Percentiles rank a stretch among this genome's conserved stretches.
phyloP scores from a whole-genome alignment of 768 basidiomycete genomes.

The Leccinum broughii region DNA sequence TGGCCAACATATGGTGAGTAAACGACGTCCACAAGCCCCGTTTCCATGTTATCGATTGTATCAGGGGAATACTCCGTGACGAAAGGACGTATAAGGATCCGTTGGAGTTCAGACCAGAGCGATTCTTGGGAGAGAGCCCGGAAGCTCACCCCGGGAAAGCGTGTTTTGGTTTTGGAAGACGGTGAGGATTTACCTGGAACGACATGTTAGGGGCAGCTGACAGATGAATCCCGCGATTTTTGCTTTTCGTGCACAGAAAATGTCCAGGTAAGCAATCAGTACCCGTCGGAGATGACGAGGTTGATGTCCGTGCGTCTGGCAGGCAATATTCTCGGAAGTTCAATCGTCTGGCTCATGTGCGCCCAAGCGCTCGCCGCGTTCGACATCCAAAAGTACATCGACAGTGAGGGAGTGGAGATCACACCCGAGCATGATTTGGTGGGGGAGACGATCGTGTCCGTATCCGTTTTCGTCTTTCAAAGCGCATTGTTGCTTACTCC shows the following conservation, averaged over 20 bases:
- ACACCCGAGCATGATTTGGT: slow-evolving; percentile 43
- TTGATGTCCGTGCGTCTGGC: too few species aligned
- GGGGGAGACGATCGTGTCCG: slow-evolving; percentile 13
- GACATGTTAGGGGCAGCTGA: not conserved
- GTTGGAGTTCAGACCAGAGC: slow-evolving; percentile 24
- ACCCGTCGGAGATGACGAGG: not conserved
- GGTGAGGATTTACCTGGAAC: slow-evolving; percentile 2
- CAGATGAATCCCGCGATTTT: too few species aligned
- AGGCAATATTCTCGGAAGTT: not conserved
- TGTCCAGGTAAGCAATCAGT: slow-evolving; percentile 12
- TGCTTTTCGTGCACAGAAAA: not conserved
- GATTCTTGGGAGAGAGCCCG: slow-evolving; percentile 19
- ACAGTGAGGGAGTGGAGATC: slow-evolving; percentile 39
- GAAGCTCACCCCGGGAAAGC: slow-evolving; percentile 16
- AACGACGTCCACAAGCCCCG: not conserved
- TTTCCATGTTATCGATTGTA: not conserved
- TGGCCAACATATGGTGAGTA: slow-evolving; percentile 22
- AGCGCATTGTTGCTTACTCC: not conserved
- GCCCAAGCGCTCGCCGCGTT: slow-evolving; percentile 44
- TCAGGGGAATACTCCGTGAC: slow-evolving; percentile 23
- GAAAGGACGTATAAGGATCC: slow-evolving; percentile 19
- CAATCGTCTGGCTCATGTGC: not conserved
- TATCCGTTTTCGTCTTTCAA: not conserved
- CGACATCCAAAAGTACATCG: slow-evolving; percentile 40
- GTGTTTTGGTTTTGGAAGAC: slow-evolving; percentile 22